phyloP scores from a whole-genome alignment of 148 eudicot species.

The Rhododendron simsii region DNA sequence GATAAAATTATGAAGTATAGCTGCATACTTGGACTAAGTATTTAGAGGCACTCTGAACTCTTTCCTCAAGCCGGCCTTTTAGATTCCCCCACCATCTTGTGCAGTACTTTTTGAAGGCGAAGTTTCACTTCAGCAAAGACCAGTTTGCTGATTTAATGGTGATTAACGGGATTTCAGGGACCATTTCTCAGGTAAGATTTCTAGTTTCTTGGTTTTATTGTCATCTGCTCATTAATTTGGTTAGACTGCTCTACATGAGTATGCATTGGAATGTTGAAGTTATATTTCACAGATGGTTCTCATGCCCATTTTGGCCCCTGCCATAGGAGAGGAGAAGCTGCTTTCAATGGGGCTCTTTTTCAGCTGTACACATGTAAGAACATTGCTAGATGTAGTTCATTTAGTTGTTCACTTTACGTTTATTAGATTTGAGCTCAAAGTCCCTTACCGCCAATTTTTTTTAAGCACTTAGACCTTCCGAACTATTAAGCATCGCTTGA shows the following conservation, averaged over 20 bases:
- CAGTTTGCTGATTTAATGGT: conserved; percentile 82
- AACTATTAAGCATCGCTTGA: neutral
- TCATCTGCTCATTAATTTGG: neutral
- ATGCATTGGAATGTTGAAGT: neutral
- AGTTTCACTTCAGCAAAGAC: conserved; percentile 74
- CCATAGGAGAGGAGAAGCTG: conserved; percentile 60
- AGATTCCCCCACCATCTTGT: conserved; percentile 6
- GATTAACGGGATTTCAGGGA: conserved; percentile 56
- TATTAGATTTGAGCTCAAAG: neutral
- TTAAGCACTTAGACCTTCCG: neutral
- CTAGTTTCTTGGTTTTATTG: neutral
- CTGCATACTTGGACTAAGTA: neutral
- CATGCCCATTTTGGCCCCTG: conserved; percentile 72
- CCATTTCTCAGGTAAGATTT: conserved; percentile 58
- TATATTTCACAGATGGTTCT: conserved; percentile 50
- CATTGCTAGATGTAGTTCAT: neutral
- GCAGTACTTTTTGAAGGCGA: conserved; percentile 84
- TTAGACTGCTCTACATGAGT: neutral
- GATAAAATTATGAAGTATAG: neutral
- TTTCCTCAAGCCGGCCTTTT: neutral
- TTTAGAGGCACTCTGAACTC: neutral
- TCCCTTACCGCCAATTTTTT: neutral
- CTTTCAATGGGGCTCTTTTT: conserved; percentile 61
- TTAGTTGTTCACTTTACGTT: neutral
- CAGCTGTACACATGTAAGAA: conserved; percentile 49